These are phyloP conservation scores for Eucalyptus sp. DNA, from an alignment of 345 rosid genomes.

Conservation along the genomic window DNA sequence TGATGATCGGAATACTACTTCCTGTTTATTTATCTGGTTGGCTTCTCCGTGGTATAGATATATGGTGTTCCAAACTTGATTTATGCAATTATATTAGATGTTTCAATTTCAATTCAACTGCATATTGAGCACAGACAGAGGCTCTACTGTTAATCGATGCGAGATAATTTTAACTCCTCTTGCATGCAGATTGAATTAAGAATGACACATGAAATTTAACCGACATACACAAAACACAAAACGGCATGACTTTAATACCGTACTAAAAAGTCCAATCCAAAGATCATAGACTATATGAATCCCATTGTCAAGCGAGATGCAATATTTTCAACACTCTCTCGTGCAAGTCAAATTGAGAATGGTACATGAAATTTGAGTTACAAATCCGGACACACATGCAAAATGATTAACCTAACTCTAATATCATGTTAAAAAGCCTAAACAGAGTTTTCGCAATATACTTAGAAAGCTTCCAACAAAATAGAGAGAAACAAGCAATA, in stretches of 20 bases:
- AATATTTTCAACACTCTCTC: not conserved
- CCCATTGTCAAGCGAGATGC: not conserved
- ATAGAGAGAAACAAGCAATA: not conserved
- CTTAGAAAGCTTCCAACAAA: not conserved
- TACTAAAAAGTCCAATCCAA: not conserved
- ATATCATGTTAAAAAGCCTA: not conserved
- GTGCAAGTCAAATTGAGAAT: not conserved
- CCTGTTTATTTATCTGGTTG: not conserved
- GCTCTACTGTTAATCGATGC: fast-evolving
- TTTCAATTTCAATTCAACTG: not conserved
- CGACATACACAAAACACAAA: not conserved
- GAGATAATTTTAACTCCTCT: not conserved
- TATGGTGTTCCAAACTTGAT: not conserved
- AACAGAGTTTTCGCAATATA: too few relatives aligned
- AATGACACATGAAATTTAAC: not conserved
- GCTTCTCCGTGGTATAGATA: not conserved
- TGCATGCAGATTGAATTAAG: fast-evolving
- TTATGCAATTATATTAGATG: not conserved
- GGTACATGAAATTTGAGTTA: not conserved
- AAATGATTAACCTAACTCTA: not conserved
- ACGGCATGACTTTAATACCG: fast-evolving
- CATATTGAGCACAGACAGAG: too few relatives aligned
- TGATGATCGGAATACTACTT: not conserved
- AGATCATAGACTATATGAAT: not conserved
- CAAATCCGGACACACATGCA: not conserved